Base-by-base conservation (phyloP, 2,329 filamentous ascomycete genomes). In the Fusarium sp. region DNA sequence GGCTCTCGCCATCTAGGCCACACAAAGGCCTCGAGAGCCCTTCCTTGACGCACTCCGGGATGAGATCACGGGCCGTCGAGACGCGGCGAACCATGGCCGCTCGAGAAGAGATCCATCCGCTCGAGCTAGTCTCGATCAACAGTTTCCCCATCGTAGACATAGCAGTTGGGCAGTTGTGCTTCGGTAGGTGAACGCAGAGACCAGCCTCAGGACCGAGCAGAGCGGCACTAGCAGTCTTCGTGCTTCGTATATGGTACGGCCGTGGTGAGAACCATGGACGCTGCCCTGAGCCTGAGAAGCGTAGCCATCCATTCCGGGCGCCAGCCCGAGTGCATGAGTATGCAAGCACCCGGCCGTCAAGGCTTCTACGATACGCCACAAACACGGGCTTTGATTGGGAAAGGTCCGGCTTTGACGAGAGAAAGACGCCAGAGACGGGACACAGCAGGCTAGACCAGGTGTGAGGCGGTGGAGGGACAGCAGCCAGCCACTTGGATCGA, bases 341-440 rank as follows among this genome's bases (percentile, higher is more conserved):
- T 87, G 86, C 86, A 86, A 78, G 79, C 81, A 87, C 79, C 86
- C 86, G 86, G 79, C 81, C 80, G 79, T 82, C 80, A 84, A 82
- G 83, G 78, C 80, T 82, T 81, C 82, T 83, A 83, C 79, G 80
- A 85, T 81, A 83, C 82, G 84, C 84, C 84, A 85, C 84, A 85
- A 83, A 84, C 83, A 84, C 78, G 75, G 77, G 72, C 81, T 82
- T 80, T 83, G 82, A 82, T 82, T 82, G 79, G 79, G 78, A 80
- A 82, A 75, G 78, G 79, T 66, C 68, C 60, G 77, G 63, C 56
- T 69, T 78, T 79, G 76, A 72, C 74, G 71, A 74, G 67, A 70
- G 68, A 51, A 68, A 67, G 66, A 69, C 65, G 71, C 77, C 70
- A 78, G 65, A 71, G 69, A 75, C 77, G 78, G 78, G 66, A 71